These are phyloP conservation scores for Plasmodiophora brassicae DNA, from an alignment of 208 protist species.

Conservation along the genomic window DNA sequence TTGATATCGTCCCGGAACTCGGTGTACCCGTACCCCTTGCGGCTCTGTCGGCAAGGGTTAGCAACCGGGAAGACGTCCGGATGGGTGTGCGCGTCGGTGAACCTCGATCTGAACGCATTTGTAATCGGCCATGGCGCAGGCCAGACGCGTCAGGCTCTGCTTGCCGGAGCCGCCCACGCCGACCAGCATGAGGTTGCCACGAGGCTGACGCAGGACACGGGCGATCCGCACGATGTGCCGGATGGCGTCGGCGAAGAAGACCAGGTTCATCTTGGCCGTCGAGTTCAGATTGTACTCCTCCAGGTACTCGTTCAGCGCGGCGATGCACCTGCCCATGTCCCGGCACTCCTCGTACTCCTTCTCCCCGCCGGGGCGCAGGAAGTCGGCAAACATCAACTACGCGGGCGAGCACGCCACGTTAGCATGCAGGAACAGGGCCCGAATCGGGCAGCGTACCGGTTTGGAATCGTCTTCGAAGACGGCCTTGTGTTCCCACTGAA, in stretches of 20 bases:
- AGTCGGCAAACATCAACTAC: constrained; percentile 44
- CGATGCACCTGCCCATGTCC: constrained; percentile 44
- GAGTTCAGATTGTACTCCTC: constrained; percentile 81
- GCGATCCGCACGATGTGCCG: constrained; percentile 88
- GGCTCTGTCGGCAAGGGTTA: too few relatives aligned
- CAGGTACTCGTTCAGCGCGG: constrained; percentile 70
- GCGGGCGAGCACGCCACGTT: background rate
- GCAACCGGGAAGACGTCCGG: too few relatives aligned
- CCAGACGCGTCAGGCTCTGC: constrained; percentile 85
- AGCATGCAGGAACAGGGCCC: background rate
- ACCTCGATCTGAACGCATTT: constrained; percentile 77
- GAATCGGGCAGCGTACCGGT: background rate
- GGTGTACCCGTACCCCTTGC: constrained; percentile 79
- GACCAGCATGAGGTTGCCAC: constrained; percentile 80
- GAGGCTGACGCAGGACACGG: constrained; percentile 87
- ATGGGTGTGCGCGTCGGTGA: constrained; percentile 22
- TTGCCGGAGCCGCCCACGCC: constrained; percentile 92
- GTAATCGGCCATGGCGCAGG: constrained; percentile 75
- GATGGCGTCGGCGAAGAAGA: constrained; percentile 93
- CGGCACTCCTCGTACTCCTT: constrained; percentile 55
- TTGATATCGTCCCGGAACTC: constrained; percentile 88
- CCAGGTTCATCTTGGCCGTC: constrained; percentile 80
- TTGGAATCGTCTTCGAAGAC: constrained; percentile 24
- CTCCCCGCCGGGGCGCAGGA: constrained; percentile 44
- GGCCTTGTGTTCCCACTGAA: background rate